phyloP scores from a whole-genome alignment of 192 early-diverging fungal species.

The Backusella tuberculispora region DNA sequence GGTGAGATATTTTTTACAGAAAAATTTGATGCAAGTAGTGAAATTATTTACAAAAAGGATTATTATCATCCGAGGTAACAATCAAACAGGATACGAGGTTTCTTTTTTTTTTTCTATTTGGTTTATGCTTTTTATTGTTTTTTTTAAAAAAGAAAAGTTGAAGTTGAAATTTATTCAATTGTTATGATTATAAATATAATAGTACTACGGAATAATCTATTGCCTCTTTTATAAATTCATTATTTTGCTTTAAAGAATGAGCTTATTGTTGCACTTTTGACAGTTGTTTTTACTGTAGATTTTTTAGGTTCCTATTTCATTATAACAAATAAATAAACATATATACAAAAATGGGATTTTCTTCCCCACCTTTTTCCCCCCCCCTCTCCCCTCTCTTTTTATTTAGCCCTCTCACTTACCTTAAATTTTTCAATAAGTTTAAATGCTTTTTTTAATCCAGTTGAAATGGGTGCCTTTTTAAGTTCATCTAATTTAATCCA shows the following conservation, averaged over 20 bases:
- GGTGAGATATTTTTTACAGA: constrained; percentile 1
- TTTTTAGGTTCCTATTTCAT: constrained; percentile 1
- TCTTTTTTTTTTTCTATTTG: too few relatives aligned
- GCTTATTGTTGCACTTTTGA: constrained; percentile 7
- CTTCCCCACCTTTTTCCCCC: background rate
- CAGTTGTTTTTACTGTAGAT: background rate
- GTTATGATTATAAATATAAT: background rate
- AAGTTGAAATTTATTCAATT: too few relatives aligned
- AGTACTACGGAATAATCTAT: background rate
- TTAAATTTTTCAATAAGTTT: constrained; percentile 48
- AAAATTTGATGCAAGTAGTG: background rate
- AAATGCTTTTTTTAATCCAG: constrained; percentile 59
- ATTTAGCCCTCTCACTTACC: constrained; percentile 12
- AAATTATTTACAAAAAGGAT: background rate
- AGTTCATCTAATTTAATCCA: constrained; percentile 54
- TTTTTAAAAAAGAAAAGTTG: too few relatives aligned
- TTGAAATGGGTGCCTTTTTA: constrained; percentile 54
- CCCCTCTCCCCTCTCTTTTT: too few relatives aligned
- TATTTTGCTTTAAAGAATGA: constrained; percentile 13
- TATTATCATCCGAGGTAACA: background rate
- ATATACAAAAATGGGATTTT: background rate
- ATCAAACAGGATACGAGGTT: background rate
- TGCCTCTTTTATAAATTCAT: background rate
- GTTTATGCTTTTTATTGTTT: too few relatives aligned
- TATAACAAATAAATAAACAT: background rate